Evolutionary conservation across 23 red algal species (phyloP).

Genomic region (Gracilariopsis chorda): DNA sequence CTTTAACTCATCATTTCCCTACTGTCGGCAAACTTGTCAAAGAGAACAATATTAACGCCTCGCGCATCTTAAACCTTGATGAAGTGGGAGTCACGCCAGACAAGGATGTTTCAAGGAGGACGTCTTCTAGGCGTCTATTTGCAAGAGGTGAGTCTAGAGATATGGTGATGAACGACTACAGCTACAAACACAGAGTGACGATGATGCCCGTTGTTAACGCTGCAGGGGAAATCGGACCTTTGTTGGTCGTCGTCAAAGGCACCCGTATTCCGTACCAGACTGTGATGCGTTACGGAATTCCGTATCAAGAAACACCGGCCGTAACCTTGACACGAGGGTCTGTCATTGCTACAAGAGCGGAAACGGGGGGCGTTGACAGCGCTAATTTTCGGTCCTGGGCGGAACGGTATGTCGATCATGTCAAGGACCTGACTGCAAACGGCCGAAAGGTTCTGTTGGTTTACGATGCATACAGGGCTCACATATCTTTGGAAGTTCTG

Average conservation of each 20-base stretch:
- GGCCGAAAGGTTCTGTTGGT: conserved; percentile 16
- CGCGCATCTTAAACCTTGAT: conserved; percentile 25
- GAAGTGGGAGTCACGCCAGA: conserved; percentile 24
- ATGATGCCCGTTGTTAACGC: neutral
- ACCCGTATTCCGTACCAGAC: neutral
- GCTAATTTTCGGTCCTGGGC: conserved; percentile 27
- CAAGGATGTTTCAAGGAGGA: neutral
- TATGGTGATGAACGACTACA: neutral
- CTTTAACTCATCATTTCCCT: neutral
- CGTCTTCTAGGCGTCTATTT: neutral
- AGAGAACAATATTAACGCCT: neutral
- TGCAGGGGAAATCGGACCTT: neutral
- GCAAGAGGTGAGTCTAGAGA: neutral
- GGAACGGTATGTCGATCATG: neutral
- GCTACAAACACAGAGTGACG: neutral
- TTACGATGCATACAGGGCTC: conserved; percentile 32
- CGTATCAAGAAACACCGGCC: neutral
- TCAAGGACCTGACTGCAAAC: neutral
- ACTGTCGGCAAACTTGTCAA: neutral
- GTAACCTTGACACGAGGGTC: neutral
- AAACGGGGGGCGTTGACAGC: conserved; percentile 18
- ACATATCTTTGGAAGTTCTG: conserved; percentile 10
- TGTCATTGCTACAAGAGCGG: conserved; percentile 1
- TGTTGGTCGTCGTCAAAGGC: conserved; percentile 19
- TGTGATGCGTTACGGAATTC: neutral